A percentile compares a stretch with the other conserved stretches of the same genome.
Conservation (phyloP, 768 basidiomycete species). For the Fibroporia radiculosa region DNA sequence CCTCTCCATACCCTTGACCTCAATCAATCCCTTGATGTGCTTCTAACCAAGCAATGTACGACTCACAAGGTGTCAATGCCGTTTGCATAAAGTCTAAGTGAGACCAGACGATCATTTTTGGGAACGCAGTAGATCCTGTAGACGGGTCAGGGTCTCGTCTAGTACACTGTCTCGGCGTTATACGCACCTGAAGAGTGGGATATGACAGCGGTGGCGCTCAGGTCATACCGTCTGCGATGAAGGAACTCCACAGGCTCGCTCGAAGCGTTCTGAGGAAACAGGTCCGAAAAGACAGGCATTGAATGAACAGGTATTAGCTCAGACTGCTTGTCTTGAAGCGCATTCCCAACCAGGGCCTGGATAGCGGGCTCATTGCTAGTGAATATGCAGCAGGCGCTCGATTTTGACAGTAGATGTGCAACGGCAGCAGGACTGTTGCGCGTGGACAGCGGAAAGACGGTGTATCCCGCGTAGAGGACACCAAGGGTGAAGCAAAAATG, state of each 20-base stretch:
- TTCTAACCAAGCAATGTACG: too few relatives aligned
- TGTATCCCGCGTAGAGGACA: constrained; percentile 11
- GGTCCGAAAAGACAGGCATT: too few relatives aligned
- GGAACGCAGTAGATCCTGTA: not conserved
- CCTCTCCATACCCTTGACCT: not conserved
- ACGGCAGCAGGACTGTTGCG: constrained; percentile 25
- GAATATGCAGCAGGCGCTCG: too few relatives aligned
- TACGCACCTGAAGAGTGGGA: not conserved
- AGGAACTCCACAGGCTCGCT: too few relatives aligned
- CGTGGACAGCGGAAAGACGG: constrained; percentile 26
- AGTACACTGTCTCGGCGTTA: not conserved
- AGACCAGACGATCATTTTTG: not conserved
- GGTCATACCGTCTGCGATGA: not conserved
- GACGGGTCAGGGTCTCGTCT: not conserved
- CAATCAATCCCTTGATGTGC: too few relatives aligned
- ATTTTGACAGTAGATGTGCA: constrained; percentile 26
- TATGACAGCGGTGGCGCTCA: not conserved
- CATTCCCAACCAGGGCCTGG: too few relatives aligned
- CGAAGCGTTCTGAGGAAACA: too few relatives aligned
- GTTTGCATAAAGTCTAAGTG: not conserved
- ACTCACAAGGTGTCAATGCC: not conserved
- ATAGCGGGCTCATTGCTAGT: too few relatives aligned
- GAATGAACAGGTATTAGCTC: too few relatives aligned
- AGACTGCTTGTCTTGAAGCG: too few relatives aligned
- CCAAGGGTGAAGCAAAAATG: too few relatives aligned